Conservation (phyloP, 2,329 filamentous ascomycete species). For the Beauveria bassiana region DNA sequence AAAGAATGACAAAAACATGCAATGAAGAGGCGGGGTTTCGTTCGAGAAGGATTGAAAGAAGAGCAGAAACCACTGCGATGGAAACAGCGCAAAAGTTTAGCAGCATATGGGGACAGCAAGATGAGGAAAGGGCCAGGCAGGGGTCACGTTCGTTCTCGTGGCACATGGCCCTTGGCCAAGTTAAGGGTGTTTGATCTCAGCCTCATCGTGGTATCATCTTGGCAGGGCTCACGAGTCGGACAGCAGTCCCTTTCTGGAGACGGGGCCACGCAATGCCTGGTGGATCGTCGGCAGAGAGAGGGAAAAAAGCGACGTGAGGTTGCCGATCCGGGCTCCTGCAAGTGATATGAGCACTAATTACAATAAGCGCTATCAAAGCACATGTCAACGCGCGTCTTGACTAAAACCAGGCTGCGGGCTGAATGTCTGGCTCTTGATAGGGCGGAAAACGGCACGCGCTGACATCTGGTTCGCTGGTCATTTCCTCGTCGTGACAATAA, state of each 20-base stretch:
- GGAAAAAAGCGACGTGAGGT: neutral
- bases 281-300: neutral
- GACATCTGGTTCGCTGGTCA: no score
- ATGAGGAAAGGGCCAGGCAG: neutral
- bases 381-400: no score
- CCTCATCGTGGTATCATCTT: constrained; percentile 5
- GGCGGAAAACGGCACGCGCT: no score
- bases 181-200: constrained; percentile 3
- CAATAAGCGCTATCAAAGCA: neutral
- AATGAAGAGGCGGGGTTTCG: neutral
- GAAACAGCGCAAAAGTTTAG: neutral
- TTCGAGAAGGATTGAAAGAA: neutral
- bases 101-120: neutral
- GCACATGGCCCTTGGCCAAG: neutral
- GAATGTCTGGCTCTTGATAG: no score
- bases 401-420: no score
- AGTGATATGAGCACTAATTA: neutral
- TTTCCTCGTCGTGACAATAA: neutral
- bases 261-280: neutral
- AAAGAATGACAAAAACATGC: neutral
- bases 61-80: neutral
- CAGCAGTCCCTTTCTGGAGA: neutral
- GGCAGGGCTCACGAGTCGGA: neutral
- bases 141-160: neutral
- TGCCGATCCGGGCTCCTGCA: neutral